Percentiles rank a stretch among this genome's conserved stretches.
Evolutionary conservation across 2,329 filamentous ascomycete genomes (phyloP).

Genomic region (Polytolypa hystricis): DNA sequence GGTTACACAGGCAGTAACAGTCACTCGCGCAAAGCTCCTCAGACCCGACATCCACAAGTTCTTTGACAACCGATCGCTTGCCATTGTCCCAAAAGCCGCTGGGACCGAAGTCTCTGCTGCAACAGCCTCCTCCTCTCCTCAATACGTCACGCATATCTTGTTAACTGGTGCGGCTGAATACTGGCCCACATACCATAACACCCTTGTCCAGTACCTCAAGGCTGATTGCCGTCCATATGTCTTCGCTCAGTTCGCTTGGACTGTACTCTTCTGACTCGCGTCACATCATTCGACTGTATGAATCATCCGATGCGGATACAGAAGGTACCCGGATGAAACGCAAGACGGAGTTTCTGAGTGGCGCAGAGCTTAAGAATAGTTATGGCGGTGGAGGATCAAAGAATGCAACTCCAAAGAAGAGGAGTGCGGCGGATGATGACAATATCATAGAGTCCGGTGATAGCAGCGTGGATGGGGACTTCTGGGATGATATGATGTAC

Average conservation of each 20-base stretch:
- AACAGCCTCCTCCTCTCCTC: background rate
- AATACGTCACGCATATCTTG: slow-evolving; percentile 4
- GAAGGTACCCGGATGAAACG: background rate
- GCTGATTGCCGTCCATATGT: background rate
- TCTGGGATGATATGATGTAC: slow-evolving; percentile 2
- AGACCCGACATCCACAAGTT: slow-evolving; percentile 2
- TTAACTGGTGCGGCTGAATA: slow-evolving; percentile 3
- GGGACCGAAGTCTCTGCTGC: background rate
- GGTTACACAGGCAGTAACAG: too few relatives aligned
- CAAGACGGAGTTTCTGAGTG: background rate
- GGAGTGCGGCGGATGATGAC: background rate
- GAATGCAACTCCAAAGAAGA: slow-evolving; percentile 1
- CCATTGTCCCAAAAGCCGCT: slow-evolving; percentile 3
- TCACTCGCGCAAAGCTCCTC: too few relatives aligned
- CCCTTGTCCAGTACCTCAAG: slow-evolving; percentile 1
- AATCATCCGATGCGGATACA: background rate
- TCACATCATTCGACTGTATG: slow-evolving; percentile 1
- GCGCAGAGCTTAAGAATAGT: slow-evolving; percentile 1
- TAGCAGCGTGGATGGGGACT: background rate
- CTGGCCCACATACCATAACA: slow-evolving; percentile 3
- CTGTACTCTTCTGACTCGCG: background rate
- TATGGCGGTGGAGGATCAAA: background rate
- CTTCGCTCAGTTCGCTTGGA: slow-evolving; percentile 7
- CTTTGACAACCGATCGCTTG: slow-evolving; percentile 5
- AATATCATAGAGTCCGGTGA: background rate